Base-by-base conservation (phyloP, 2,329 filamentous ascomycete species). In the Metarhizium brunneum region DNA sequence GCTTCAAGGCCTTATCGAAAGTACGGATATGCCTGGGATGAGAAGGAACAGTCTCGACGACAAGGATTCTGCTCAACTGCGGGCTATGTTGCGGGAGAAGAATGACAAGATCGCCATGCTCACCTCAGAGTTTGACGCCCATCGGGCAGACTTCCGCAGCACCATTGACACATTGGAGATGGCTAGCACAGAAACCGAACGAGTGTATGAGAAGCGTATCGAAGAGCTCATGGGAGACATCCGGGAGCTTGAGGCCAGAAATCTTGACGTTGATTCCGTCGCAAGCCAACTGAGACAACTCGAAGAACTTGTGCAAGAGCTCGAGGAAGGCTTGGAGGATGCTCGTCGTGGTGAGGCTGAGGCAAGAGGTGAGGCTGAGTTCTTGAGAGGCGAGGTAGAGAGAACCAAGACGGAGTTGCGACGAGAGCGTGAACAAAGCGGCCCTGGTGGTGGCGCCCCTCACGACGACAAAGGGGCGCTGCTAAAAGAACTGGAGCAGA, bases 151-250 rank as follows among this genome's bases (percentile, higher is more conserved):
- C 70, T 99, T 99, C 72, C 81, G 94, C 62, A 96, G 90, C 69
- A 99, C 94, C 18, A 94, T 99, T 59, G 94, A 99, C 72, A 96
- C 92, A 0, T 78, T 99, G 52, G 94, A 99, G 70, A 83, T 97
- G 75, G 95, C 94, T 2, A 95, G 91, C 66, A 88, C 91, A 0
- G 94, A 99, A 73, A 99, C 94, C 0, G 88, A 96, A 71, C 82
- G 92, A 30, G 92, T 99, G 14, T 99, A 99, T 68, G 94, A 99
- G 69, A 88, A 90, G 70, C 88, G 90, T 72, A 89, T 97, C 58
- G 87, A 92, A 64, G 89, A 91, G 64, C 73, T 99, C 45, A 82
- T 94, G 72, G 82, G 86, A 57, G 92, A 97, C 64, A 79, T 96
- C 32, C 83, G 86, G 54, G 91, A 96, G 57, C 75, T 94, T 3